phyloP scores from a whole-genome alignment of 352 stramenopile genomes.

The Globisporangium yorkense region DNA sequence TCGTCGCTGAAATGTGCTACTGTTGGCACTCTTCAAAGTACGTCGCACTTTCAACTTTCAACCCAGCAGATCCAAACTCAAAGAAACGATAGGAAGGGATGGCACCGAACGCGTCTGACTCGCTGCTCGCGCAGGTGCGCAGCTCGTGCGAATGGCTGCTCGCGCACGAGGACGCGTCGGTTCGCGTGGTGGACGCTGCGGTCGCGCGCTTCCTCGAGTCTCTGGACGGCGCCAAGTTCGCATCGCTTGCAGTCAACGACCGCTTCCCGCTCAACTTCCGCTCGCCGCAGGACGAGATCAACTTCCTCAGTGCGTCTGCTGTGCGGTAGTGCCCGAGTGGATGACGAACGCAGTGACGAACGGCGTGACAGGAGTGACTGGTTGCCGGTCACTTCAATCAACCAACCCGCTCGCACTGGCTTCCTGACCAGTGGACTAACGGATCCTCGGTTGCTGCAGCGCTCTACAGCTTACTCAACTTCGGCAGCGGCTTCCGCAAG shows the following conservation, averaged over 20 bases:
- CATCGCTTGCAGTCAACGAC: conserved; percentile 32
- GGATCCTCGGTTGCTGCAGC: conserved; percentile 15
- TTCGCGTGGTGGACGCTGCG: conserved; percentile 48
- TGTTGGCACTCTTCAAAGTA: too few species aligned
- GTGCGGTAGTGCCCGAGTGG: background rate
- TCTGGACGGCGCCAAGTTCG: conserved; percentile 49
- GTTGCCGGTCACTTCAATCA: too few species aligned
- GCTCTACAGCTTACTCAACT: conserved; percentile 69
- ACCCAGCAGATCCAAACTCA: background rate
- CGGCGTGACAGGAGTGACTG: too few species aligned
- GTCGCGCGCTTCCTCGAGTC: conserved; percentile 38
- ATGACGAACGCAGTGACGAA: background rate
- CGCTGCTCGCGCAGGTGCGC: conserved; percentile 39
- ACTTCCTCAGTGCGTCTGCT: conserved; percentile 57
- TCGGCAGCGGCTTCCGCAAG: conserved; percentile 76
- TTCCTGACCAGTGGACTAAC: background rate
- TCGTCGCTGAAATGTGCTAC: too few species aligned
- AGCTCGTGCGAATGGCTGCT: conserved; percentile 46
- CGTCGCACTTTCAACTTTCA: background rate
- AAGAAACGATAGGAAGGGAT: conserved; percentile 9
- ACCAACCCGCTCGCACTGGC: too few species aligned
- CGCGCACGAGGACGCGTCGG: conserved; percentile 30
- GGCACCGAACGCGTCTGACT: conserved; percentile 15
- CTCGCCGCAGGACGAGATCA: conserved; percentile 65
- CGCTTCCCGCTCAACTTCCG: conserved; percentile 76